Conservation (phyloP, 768 basidiomycete species). For the Cytidiella melzeri region DNA sequence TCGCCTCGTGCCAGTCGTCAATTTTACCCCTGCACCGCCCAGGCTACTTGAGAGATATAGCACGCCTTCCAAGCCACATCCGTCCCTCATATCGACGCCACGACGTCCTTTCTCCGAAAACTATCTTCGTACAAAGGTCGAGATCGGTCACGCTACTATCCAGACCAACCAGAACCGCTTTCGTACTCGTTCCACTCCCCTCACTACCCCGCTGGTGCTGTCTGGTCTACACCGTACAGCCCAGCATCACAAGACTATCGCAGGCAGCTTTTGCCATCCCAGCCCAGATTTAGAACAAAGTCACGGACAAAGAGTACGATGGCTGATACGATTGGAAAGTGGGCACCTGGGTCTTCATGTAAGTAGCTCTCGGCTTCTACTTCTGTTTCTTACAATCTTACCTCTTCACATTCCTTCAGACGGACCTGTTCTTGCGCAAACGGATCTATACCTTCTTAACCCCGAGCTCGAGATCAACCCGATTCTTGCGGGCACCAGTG, state of each 20-base stretch:
- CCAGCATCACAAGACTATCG: too few relatives aligned
- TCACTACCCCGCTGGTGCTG: too few relatives aligned
- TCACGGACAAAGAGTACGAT: background rate
- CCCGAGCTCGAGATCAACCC: conserved; percentile 66
- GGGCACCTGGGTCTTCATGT: conserved; percentile 33
- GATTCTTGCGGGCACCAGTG: conserved; percentile 48
- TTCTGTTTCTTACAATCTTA: background rate
- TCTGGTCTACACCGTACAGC: too few relatives aligned
- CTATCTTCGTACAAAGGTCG: background rate
- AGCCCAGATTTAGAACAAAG: background rate
- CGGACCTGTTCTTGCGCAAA: conserved; percentile 73
- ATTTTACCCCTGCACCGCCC: background rate
- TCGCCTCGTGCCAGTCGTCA: background rate
- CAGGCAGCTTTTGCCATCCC: too few relatives aligned
- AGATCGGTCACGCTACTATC: background rate
- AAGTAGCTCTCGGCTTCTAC: conserved; percentile 8
- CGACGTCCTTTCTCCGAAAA: background rate
- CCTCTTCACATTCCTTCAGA: conserved; percentile 36
- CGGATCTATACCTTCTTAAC: conserved; percentile 74
- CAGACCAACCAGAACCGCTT: too few relatives aligned
- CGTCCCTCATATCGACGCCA: too few relatives aligned
- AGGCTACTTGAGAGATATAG: background rate
- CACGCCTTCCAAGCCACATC: background rate
- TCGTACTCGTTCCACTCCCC: too few relatives aligned
- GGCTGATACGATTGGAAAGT: conserved; percentile 21